These are phyloP conservation scores for Moricandia moricandioides DNA, from an alignment of 345 rosid species.

Conservation along the genomic window DNA sequence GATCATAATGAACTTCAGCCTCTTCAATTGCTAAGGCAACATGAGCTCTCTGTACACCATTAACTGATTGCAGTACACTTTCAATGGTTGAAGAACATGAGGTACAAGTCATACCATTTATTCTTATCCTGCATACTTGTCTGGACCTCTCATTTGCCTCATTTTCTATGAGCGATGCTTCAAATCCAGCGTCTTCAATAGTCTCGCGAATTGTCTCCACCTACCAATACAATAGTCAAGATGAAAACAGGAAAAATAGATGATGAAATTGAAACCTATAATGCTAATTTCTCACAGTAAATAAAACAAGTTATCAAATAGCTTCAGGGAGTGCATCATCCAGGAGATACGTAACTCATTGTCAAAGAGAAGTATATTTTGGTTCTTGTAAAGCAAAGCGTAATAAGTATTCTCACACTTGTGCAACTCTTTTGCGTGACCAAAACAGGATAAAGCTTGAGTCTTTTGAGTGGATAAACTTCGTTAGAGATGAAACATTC, in stretches of 20 bases:
- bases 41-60: constrained; percentile 67
- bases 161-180: constrained; percentile 56
- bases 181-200: constrained; percentile 81
- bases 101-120: constrained; percentile 90
- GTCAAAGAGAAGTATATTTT: neutral
- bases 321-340: neutral
- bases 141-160: constrained; percentile 50
- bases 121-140: constrained; percentile 68
- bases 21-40: constrained; percentile 93
- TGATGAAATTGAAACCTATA: neutral
- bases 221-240: constrained; percentile 30
- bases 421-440: too few relatives aligned
- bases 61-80: constrained; percentile 53
- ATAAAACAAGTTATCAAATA: neutral
- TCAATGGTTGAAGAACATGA: constrained; percentile 78
- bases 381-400: neutral
- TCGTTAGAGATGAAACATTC: too few relatives aligned
- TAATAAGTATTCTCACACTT: too few relatives aligned
- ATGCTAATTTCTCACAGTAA: neutral
- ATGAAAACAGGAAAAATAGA: neutral
- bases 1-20: constrained; percentile 74
- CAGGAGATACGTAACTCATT: neutral
- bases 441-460: too few relatives aligned
- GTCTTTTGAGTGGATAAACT: too few relatives aligned
- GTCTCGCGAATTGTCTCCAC: constrained; percentile 83